These are phyloP conservation scores for Acacia crassicarpa DNA, from an alignment of 306 rosid genomes.

Conservation along the genomic window DNA sequence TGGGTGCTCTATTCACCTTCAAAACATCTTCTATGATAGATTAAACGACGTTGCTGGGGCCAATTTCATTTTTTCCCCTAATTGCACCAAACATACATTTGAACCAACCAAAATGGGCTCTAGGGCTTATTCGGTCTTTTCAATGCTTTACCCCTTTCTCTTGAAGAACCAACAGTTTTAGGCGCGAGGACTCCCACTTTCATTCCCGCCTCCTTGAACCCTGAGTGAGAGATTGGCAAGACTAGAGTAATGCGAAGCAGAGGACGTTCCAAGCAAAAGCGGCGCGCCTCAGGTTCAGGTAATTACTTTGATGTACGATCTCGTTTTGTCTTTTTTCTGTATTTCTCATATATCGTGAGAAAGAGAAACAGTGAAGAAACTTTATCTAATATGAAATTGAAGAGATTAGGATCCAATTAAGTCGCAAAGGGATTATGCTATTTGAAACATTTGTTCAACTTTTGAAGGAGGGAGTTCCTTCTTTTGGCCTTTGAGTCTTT, in stretches of 20 bases:
- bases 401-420: neutral
- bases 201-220: neutral
- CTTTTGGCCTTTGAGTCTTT: neutral
- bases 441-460: neutral
- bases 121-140: neutral
- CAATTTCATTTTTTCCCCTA: too few relatives aligned
- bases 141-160: neutral
- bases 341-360: neutral
- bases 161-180: neutral
- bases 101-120: too few relatives aligned
- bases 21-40: too few relatives aligned
- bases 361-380: neutral
- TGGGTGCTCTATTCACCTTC: too few relatives aligned
- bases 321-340: neutral
- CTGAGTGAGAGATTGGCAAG: neutral
- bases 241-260: slow-evolving; percentile 35
- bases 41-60: too few relatives aligned
- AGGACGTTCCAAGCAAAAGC: slow-evolving; percentile 30
- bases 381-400: neutral
- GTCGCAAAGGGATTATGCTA: neutral
- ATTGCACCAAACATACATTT: too few relatives aligned
- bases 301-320: neutral
- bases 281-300: slow-evolving; percentile 17
- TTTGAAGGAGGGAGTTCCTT: neutral
- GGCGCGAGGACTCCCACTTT: neutral